These are phyloP conservation scores for Tetrahymena thermophila DNA, from an alignment of 73 alveolate species.

Conservation along the genomic window DNA sequence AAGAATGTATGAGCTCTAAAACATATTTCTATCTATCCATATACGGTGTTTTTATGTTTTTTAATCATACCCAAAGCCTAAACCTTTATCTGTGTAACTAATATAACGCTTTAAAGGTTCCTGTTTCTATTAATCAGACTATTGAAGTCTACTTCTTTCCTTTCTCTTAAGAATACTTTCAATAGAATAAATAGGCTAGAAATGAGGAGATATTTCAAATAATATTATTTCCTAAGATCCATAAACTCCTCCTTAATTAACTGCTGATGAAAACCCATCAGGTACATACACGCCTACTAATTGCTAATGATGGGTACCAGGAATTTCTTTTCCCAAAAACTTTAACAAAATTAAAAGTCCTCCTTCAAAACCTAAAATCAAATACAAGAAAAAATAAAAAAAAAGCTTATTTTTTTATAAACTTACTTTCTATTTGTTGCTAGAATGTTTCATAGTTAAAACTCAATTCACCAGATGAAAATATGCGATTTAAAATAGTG, in stretches of 20 bases:
- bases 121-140: background rate
- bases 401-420: background rate
- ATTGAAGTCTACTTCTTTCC: background rate
- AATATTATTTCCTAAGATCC: background rate
- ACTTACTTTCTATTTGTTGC: background rate
- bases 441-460: background rate
- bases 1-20: background rate
- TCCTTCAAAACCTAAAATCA: background rate
- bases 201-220: background rate
- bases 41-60: background rate
- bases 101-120: background rate
- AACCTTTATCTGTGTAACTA: background rate
- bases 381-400: background rate
- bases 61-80: background rate
- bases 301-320: background rate
- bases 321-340: background rate
- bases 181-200: background rate
- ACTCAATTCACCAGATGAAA: background rate
- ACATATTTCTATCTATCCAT: background rate
- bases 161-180: background rate
- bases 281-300: background rate
- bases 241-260: background rate
- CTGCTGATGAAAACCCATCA: background rate
- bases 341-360: background rate
- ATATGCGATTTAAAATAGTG: background rate